A percentile compares a stretch with the other conserved stretches of the same genome.
These are phyloP conservation scores for Solanum corneliomulleri DNA, from an alignment of 257 asterid species.

Conservation along the genomic window DNA sequence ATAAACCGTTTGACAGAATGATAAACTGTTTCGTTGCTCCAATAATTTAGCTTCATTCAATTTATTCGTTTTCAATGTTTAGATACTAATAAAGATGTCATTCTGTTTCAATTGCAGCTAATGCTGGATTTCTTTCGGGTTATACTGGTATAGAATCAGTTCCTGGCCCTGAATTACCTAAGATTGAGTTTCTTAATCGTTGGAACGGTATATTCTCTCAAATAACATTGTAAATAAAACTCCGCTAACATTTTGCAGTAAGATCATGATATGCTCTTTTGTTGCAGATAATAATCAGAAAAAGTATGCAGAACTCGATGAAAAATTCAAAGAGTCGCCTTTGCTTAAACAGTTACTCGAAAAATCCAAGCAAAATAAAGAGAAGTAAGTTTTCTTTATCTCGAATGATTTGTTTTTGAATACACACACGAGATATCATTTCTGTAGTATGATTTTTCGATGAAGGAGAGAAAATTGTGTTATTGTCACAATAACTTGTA, in stretches of 20 bases:
- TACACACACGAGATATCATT: neutral
- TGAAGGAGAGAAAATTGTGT: neutral
- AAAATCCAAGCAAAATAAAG: conserved; percentile 57
- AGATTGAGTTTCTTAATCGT: conserved; percentile 60
- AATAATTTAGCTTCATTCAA: too few relatives aligned
- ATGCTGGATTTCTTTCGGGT: conserved; percentile 89
- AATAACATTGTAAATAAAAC: neutral
- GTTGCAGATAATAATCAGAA: conserved; percentile 82
- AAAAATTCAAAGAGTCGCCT: conserved; percentile 83
- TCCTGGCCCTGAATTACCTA: conserved; percentile 90
- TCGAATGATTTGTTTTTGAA: neutral
- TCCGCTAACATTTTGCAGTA: neutral
- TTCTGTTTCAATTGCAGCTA: conserved; percentile 38
- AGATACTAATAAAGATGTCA: neutral
- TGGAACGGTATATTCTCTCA: conserved; percentile 51
- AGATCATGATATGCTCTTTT: neutral
- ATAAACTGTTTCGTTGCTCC: too few relatives aligned
- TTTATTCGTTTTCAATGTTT: neutral
- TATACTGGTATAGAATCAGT: conserved; percentile 69
- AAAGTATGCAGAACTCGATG: conserved; percentile 72
- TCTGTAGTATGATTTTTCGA: neutral
- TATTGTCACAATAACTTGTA: too few relatives aligned
- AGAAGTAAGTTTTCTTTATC: conserved; percentile 36
- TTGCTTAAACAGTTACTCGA: conserved; percentile 78
- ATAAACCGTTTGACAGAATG: too few relatives aligned